phyloP scores from a whole-genome alignment of 306 rosid species.

The Trifolium subterraneum region DNA sequence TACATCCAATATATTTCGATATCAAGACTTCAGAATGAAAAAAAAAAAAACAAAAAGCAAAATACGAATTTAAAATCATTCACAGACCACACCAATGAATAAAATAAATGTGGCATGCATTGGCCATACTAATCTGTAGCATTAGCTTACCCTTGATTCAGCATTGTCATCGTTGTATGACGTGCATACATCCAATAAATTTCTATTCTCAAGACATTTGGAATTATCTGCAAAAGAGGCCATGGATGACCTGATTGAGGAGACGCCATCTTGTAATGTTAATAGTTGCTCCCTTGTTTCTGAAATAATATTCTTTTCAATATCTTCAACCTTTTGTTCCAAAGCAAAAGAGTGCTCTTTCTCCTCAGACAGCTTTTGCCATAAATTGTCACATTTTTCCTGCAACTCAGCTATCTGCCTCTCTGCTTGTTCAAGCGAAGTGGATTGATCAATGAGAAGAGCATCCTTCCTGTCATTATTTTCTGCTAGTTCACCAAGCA shows the following conservation, averaged over 20 bases:
- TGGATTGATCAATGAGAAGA: slow-evolving; percentile 57
- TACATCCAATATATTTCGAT: slow-evolving; percentile 46
- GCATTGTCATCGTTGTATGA: slow-evolving; percentile 48
- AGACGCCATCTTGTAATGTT: slow-evolving; percentile 76
- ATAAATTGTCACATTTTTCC: slow-evolving; percentile 55
- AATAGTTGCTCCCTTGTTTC: slow-evolving; percentile 70
- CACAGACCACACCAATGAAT: slow-evolving; percentile 45
- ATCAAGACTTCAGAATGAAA: slow-evolving; percentile 49
- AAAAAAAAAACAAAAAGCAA: background rate
- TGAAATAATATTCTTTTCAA: slow-evolving; percentile 63
- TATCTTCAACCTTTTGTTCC: slow-evolving; percentile 66
- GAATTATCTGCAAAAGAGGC: slow-evolving; percentile 55
- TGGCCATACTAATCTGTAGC: slow-evolving; percentile 45
- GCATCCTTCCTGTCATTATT: slow-evolving; percentile 60
- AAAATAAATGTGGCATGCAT: slow-evolving; percentile 44
- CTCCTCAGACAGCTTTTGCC: slow-evolving; percentile 66
- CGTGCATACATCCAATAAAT: slow-evolving; percentile 46
- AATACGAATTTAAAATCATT: slow-evolving; percentile 39
- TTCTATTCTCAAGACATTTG: slow-evolving; percentile 47
- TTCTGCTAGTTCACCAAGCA: slow-evolving; percentile 60
- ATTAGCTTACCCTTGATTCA: slow-evolving; percentile 67
- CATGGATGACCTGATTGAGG: slow-evolving; percentile 76
- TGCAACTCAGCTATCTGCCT: slow-evolving; percentile 52
- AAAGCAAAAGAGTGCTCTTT: slow-evolving; percentile 55
- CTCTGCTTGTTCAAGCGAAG: slow-evolving; percentile 62